These are phyloP conservation scores for Stromatinia cepivora DNA, from an alignment of 2,329 filamentous ascomycete species.

Conservation along the genomic window DNA sequence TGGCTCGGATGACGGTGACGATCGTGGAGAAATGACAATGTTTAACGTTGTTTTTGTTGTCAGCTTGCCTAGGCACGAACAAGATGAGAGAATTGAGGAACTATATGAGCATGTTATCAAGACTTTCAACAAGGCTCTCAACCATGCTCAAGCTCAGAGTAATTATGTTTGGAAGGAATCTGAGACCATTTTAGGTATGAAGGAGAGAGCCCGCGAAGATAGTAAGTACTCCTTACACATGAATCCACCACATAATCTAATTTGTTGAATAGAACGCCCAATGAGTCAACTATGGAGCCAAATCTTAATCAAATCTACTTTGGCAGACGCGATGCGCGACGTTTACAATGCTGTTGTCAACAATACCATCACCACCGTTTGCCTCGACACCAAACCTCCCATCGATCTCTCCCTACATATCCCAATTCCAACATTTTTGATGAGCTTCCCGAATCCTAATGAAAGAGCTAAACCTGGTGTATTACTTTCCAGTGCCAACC, in stretches of 20 bases:
- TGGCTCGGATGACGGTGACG: constrained; percentile 32
- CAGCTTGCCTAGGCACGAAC: constrained; percentile 75
- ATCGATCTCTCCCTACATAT: constrained; percentile 65
- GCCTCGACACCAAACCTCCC: constrained; percentile 62
- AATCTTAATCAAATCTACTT: constrained; percentile 69
- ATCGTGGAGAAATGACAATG: constrained; percentile 71
- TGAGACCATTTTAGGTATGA: constrained; percentile 76
- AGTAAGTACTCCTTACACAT: constrained; percentile 39
- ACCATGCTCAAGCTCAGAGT: constrained; percentile 85
- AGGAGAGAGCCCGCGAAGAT: constrained; percentile 77
- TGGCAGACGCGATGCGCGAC: constrained; percentile 80
- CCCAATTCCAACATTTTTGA: constrained; percentile 66
- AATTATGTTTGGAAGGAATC: constrained; percentile 93
- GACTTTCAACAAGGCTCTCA: constrained; percentile 88
- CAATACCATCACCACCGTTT: constrained; percentile 82
- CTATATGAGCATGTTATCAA: constrained; percentile 89
- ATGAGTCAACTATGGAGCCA: constrained; percentile 69
- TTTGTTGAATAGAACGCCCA: constrained; percentile 40
- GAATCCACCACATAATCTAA: background rate
- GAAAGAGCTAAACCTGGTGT: constrained; percentile 72
- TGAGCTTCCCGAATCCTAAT: constrained; percentile 66
- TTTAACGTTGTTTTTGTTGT: constrained; percentile 96
- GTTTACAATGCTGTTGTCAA: constrained; percentile 79
- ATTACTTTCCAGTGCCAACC: constrained; percentile 85
- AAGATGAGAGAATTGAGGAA: constrained; percentile 70